Conservation (phyloP, 768 basidiomycete species). For the Naematelia aurantialba region DNA sequence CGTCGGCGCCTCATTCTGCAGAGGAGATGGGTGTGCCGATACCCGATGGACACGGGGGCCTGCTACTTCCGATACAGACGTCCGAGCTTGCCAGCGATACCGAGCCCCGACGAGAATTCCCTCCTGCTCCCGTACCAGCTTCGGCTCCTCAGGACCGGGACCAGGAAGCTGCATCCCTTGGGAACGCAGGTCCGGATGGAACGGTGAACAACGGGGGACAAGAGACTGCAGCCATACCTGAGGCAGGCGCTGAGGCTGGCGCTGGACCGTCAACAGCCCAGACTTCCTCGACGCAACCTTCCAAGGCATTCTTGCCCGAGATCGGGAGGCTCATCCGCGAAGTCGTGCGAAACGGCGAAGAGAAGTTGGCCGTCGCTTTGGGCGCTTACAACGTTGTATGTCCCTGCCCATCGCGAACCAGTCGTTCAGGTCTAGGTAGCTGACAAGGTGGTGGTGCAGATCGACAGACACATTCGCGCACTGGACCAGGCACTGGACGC, state of each 20-base stretch:
- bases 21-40: conserved; percentile 9
- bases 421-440: not conserved
- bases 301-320: conserved; percentile 28
- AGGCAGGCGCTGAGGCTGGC: not conserved
- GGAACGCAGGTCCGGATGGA: too few relatives aligned
- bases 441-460: too few relatives aligned
- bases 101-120: conserved; percentile 11
- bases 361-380: conserved; percentile 49
- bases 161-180: too few relatives aligned
- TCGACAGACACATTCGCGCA: conserved; percentile 50
- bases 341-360: conserved; percentile 46
- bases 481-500: conserved; percentile 46
- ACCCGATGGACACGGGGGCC: conserved; percentile 14
- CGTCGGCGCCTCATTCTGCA: not conserved
- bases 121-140: too few relatives aligned
- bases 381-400: conserved; percentile 49
- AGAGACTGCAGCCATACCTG: too few relatives aligned
- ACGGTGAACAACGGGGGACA: too few relatives aligned
- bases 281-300: not conserved
- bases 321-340: conserved; percentile 43
- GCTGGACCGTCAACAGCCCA: not conserved
- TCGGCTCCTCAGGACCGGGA: not conserved
- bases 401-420: not conserved
- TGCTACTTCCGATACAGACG: conserved; percentile 1
- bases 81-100: not conserved